A percentile compares a stretch with the other conserved stretches of the same genome.
Evolutionary conservation across 2,329 filamentous ascomycete species (phyloP).

Genomic region (Aspergillus unguis): DNA sequence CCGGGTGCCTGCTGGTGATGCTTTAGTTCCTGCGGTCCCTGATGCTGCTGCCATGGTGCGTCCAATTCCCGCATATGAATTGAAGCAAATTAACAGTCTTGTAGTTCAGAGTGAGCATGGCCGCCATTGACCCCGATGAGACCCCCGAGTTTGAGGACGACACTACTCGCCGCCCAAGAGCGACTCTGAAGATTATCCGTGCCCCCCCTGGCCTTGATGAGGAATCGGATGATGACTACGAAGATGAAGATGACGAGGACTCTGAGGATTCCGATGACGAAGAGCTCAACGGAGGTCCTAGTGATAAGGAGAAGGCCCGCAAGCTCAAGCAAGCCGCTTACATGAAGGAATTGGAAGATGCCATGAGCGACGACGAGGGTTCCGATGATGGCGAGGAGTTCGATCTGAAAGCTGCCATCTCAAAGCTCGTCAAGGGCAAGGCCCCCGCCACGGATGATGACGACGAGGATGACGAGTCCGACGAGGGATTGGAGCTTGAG

Average conservation of each 20-base stretch:
- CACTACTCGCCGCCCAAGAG: slow-evolving; percentile 63
- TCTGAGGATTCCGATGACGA: slow-evolving; percentile 61
- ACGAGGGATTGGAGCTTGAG: slow-evolving; percentile 66
- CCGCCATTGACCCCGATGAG: slow-evolving; percentile 87
- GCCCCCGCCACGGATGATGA: slow-evolving; percentile 66
- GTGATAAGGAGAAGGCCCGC: slow-evolving; percentile 85
- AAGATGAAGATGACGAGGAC: slow-evolving; percentile 43
- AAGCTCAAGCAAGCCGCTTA: slow-evolving; percentile 77
- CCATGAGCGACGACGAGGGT: slow-evolving; percentile 56
- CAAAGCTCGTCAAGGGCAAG: slow-evolving; percentile 63
- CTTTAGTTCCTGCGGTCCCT: slow-evolving; percentile 73
- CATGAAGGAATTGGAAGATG: slow-evolving; percentile 72
- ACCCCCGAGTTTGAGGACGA: slow-evolving; percentile 64
- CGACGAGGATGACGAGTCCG: slow-evolving; percentile 55
- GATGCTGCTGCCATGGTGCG: slow-evolving; percentile 82
- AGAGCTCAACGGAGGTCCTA: slow-evolving; percentile 83
- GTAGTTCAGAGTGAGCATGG: slow-evolving; percentile 97
- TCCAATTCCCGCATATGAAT: slow-evolving; percentile 22
- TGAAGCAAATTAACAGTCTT: neutral
- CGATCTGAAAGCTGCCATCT: slow-evolving; percentile 47
- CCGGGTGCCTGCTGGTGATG: slow-evolving; percentile 79
- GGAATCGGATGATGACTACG: slow-evolving; percentile 54
- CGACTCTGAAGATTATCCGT: slow-evolving; percentile 89
- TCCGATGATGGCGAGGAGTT: slow-evolving; percentile 58
- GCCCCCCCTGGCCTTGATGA: slow-evolving; percentile 59